These are phyloP conservation scores for Stereocaulon alpinum DNA, from an alignment of 495 filamentous ascomycete species.

Conservation along the genomic window DNA sequence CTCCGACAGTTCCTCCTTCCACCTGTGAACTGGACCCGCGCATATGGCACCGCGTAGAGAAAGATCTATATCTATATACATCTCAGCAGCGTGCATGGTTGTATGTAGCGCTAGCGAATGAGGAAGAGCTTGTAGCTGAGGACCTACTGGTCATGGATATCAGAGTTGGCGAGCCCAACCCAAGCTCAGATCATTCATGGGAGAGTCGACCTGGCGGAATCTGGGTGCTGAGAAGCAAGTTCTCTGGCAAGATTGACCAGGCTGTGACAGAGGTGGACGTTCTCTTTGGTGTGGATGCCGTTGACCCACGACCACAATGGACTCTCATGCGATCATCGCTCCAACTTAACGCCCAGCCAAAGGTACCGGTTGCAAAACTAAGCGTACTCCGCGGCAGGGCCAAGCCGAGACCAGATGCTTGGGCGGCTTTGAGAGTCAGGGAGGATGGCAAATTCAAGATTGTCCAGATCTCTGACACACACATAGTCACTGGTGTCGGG, in stretches of 20 bases:
- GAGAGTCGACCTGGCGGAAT: slow-evolving; percentile 30
- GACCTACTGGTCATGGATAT: slow-evolving; percentile 26
- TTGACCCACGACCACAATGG: slow-evolving; percentile 29
- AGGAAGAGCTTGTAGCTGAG: slow-evolving; percentile 25
- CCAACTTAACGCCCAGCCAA: slow-evolving; percentile 25
- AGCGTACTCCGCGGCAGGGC: slow-evolving; percentile 27
- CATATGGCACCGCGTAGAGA: slow-evolving; percentile 21
- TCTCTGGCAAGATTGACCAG: slow-evolving; percentile 23
- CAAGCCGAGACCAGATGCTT: slow-evolving; percentile 25
- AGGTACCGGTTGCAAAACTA: slow-evolving; percentile 31
- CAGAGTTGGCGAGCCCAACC: slow-evolving; percentile 25
- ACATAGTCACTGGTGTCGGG: slow-evolving; percentile 31
- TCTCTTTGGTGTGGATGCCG: slow-evolving; percentile 28
- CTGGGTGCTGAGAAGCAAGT: slow-evolving; percentile 29
- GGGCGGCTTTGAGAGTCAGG: slow-evolving; percentile 22
- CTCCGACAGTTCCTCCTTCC: slow-evolving; percentile 16
- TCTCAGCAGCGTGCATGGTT: slow-evolving; percentile 26
- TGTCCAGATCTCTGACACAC: slow-evolving; percentile 31
- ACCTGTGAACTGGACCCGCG: slow-evolving; percentile 21
- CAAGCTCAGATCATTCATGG: slow-evolving; percentile 23
- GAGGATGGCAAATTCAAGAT: slow-evolving; percentile 32
- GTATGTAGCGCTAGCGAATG: slow-evolving; percentile 24
- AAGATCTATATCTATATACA: slow-evolving; percentile 29
- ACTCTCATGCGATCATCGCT: slow-evolving; percentile 29
- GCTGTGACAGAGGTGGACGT: slow-evolving; percentile 29